phyloP scores from a whole-genome alignment of 179 eudicot species.

The Amaranthus tricolor region DNA sequence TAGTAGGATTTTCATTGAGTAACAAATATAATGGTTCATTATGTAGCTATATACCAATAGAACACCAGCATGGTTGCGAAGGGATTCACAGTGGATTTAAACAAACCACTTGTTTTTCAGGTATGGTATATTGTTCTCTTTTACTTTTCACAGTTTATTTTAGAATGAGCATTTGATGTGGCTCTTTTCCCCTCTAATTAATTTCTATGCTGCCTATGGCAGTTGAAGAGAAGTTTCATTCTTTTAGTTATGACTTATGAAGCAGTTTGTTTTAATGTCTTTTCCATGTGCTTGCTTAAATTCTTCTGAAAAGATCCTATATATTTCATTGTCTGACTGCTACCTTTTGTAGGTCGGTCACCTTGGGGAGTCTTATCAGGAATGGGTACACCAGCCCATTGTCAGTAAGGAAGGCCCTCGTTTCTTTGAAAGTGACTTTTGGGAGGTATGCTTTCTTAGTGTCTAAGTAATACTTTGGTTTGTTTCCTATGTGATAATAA shows the following conservation, averaged over 20 bases:
- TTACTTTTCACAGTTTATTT: not conserved
- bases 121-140: constrained; percentile 4
- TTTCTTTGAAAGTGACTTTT: constrained; percentile 39
- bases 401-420: constrained; percentile 53
- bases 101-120: constrained; percentile 28
- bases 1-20: not conserved
- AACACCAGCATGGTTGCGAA: constrained; percentile 21
- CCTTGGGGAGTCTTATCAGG: constrained; percentile 60
- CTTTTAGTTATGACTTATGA: not conserved
- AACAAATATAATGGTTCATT: not conserved
- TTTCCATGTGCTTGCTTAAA: not conserved
- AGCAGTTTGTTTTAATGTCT: not conserved
- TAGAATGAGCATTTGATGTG: not conserved
- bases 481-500: too few species aligned
- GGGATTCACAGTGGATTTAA: constrained; percentile 25
- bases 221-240: too few species aligned
- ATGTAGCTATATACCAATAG: constrained; percentile 1
- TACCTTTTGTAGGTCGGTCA: constrained; percentile 50
- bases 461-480: not conserved
- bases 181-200: too few species aligned
- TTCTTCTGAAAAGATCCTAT: not conserved
- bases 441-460: constrained; percentile 40
- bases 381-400: constrained; percentile 63
- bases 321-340: not conserved
- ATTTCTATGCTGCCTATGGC: not conserved